Evolutionary conservation across 306 rosid species (phyloP), one percentile per base, ranked within the genome.

Genomic region (Prinsepia uniflora): DNA sequence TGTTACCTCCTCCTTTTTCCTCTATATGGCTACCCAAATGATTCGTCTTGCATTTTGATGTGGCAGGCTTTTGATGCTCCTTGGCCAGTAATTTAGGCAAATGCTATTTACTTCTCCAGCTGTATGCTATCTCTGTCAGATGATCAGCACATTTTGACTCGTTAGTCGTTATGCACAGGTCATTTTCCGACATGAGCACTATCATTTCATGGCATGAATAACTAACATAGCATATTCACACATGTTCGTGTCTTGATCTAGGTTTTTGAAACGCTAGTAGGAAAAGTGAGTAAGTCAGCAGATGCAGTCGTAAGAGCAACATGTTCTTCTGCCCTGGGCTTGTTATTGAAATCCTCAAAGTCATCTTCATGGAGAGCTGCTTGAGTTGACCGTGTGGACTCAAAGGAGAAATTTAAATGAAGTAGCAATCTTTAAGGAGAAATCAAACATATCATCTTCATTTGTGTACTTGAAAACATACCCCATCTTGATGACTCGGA

Each of bases 21-120:
- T 8, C 13, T 34, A 34, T 48, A 34, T 9, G 47, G 6, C n/a
- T 12, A 19, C 11, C 17, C 34, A 10, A 20, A 68, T 40, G 60
- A 40, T 39, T 69, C 4, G 36, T 40, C 41, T 40, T 72, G 11
- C 14, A 45, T 48, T 44, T 75, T 77, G 69, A 74, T 73, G 84
- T 58, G 69, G 80, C 97, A 94, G 98, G 98, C 97, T 72, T 87
- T 90, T 68, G 98, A 94, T 79, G 97, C 98, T 73, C 94, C 97
- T 10, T 94, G 94, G 98, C 96, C 98, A 48, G 74, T 81, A 80
- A 84, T 94, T 72, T 97, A 94, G 71, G 97, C 98, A 77, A 94
- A 94, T 82, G 98, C 98, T 62, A 81, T 89, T 72, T 94, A 94
- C 90, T 89, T 90, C 75, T 80, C 88, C 40, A 81, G 97, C 76